Conservation (phyloP, 1,284 basidiomycete species). For the Ganoderma boninense region DNA sequence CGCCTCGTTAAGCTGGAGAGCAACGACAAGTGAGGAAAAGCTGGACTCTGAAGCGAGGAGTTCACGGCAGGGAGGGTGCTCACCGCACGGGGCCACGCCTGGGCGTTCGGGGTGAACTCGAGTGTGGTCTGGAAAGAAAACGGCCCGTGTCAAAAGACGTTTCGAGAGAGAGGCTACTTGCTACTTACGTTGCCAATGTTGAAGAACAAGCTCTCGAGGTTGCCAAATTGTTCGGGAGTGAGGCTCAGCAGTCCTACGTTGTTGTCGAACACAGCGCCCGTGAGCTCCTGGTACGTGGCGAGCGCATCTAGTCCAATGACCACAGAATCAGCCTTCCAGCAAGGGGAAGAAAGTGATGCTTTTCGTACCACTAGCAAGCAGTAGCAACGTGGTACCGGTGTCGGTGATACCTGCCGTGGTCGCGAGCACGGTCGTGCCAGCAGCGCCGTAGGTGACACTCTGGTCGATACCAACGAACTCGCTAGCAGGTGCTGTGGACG, state of each 20-base stretch:
- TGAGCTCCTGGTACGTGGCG: constrained; percentile 52
- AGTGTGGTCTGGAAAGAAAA: constrained; percentile 40
- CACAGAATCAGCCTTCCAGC: constrained; percentile 25
- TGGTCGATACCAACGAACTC: constrained; percentile 72
- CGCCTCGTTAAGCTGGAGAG: constrained; percentile 39
- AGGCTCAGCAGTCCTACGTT: constrained; percentile 62
- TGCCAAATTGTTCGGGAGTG: constrained; percentile 53
- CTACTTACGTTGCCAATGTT: constrained; percentile 47
- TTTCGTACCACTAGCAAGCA: constrained; percentile 45
- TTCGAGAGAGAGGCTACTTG: not conserved
- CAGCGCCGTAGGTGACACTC: constrained; percentile 57
- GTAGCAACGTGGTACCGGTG: constrained; percentile 55
- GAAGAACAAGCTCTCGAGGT: constrained; percentile 63
- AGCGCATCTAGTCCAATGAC: constrained; percentile 56
- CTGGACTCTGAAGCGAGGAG: not conserved
- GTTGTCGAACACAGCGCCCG: constrained; percentile 55
- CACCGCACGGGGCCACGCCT: constrained; percentile 54
- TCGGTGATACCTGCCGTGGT: constrained; percentile 68
- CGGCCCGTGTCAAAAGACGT: not conserved
- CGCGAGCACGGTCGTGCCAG: constrained; percentile 51
- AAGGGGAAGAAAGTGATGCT: not conserved
- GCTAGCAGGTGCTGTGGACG: constrained; percentile 54
- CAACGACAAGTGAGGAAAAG: constrained; percentile 39
- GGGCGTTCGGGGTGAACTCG: constrained; percentile 59
- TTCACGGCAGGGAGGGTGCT: not conserved